phyloP scores from a whole-genome alignment of 257 asterid genomes.

The Scutellaria galericulata region DNA sequence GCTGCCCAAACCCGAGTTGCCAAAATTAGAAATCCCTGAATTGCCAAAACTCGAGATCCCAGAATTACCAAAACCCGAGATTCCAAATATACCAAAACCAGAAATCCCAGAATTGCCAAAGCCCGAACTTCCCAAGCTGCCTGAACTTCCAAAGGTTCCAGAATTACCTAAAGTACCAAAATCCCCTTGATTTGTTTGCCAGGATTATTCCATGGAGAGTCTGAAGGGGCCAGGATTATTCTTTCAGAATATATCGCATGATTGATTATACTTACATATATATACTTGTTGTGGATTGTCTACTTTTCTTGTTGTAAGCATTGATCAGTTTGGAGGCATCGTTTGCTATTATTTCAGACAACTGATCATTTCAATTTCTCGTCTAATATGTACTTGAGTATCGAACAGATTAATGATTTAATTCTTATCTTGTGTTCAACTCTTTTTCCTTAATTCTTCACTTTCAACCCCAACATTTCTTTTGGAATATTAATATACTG shows the following conservation, averaged over 20 bases:
- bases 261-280: background rate
- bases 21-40: background rate
- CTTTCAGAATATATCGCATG: background rate
- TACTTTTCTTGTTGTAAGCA: background rate
- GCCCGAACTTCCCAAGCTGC: background rate
- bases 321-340: background rate
- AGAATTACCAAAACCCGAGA: slow-evolving; percentile 14
- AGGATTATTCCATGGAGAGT: background rate
- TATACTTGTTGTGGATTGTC: background rate
- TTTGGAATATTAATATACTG: too few relatives aligned
- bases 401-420: too few relatives aligned
- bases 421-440: too few relatives aligned
- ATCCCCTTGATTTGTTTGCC: slow-evolving; percentile 3
- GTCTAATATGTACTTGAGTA: background rate
- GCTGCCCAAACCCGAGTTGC: background rate
- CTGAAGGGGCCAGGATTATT: background rate
- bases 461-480: too few relatives aligned
- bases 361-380: background rate
- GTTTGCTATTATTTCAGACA: background rate
- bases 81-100: slow-evolving; percentile 25
- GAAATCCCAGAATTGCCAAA: slow-evolving; percentile 26
- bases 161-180: slow-evolving; percentile 9
- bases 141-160: background rate
- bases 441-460: too few relatives aligned
- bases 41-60: slow-evolving; percentile 31